Percentiles rank a stretch among this genome's conserved stretches.
Evolutionary conservation across 805 yeast species (phyloP).

Genomic region (Sugiyamaella smithiae): DNA sequence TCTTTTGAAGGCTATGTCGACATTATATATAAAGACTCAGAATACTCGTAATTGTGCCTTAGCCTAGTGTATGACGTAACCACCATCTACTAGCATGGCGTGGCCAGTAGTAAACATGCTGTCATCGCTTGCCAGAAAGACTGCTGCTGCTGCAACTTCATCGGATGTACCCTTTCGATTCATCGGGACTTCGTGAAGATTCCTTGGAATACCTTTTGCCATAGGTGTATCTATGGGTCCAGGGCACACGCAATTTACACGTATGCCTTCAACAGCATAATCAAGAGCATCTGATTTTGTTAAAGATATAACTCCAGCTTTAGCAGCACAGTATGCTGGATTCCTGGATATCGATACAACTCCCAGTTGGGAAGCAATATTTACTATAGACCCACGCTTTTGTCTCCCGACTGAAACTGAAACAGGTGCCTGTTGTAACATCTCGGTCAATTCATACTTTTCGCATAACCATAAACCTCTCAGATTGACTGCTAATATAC

Average conservation of each 20-base stretch:
- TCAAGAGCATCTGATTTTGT: background rate
- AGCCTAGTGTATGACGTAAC: background rate
- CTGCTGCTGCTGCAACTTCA: constrained; percentile 1
- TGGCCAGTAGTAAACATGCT: background rate
- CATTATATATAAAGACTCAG: too few relatives aligned
- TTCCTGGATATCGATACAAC: background rate
- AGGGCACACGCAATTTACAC: background rate
- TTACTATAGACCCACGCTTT: background rate
- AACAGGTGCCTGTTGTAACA: background rate
- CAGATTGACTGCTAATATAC: background rate
- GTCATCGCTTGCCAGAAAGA: background rate
- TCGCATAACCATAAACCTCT: background rate
- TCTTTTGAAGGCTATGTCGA: background rate
- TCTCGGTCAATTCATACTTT: background rate
- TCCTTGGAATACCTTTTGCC: background rate
- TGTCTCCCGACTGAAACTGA: background rate
- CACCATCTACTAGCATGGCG: background rate
- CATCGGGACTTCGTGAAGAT: background rate
- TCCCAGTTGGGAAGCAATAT: background rate
- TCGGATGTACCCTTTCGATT: background rate
- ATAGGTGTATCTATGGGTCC: background rate
- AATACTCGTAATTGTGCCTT: too few relatives aligned
- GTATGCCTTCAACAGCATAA: background rate
- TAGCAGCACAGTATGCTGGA: background rate
- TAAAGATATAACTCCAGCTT: background rate